A percentile compares a stretch with the other conserved stretches of the same genome.
Conservation (phyloP, 1,284 basidiomycete genomes). For the Phenoliferia sp. region DNA sequence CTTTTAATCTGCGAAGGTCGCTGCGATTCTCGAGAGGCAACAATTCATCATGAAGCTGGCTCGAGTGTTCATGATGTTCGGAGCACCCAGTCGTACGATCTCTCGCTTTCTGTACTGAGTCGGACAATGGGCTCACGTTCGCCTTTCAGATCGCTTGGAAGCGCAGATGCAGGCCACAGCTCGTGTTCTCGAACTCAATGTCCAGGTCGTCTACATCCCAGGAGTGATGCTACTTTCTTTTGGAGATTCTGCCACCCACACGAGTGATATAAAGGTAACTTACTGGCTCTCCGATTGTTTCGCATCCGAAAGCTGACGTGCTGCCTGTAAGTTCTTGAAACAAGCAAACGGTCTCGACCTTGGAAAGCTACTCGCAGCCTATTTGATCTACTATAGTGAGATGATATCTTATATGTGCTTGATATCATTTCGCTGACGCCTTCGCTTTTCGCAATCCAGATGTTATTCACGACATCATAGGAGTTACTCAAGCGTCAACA, state of each 20-base stretch:
- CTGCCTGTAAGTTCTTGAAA: slow-evolving; percentile 55
- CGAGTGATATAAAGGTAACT: slow-evolving; percentile 65
- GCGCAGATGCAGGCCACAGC: slow-evolving; percentile 82
- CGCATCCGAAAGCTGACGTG: background rate
- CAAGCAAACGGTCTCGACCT: slow-evolving; percentile 70
- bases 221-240: slow-evolving; percentile 56
- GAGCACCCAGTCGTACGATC: background rate
- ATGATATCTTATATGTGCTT: background rate
- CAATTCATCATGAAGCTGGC: slow-evolving; percentile 86
- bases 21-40: slow-evolving; percentile 77
- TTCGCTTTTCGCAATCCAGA: background rate
- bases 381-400: slow-evolving; percentile 64
- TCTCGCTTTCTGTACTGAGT: background rate
- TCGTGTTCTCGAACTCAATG: slow-evolving; percentile 73
- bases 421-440: background rate
- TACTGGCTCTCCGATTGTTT: slow-evolving; percentile 5
- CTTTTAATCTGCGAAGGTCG: slow-evolving; percentile 60
- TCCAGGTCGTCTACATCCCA: slow-evolving; percentile 81
- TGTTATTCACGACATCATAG: slow-evolving; percentile 79
- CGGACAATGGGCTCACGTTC: slow-evolving; percentile 47
- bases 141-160: slow-evolving; percentile 82
- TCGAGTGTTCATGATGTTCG: slow-evolving; percentile 80
- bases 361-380: slow-evolving; percentile 69
- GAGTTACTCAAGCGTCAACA: slow-evolving; percentile 69
- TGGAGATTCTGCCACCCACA: slow-evolving; percentile 75